These are phyloP conservation scores for Xylaria acuta DNA, from an alignment of 495 filamentous ascomycete species.

Conservation along the genomic window DNA sequence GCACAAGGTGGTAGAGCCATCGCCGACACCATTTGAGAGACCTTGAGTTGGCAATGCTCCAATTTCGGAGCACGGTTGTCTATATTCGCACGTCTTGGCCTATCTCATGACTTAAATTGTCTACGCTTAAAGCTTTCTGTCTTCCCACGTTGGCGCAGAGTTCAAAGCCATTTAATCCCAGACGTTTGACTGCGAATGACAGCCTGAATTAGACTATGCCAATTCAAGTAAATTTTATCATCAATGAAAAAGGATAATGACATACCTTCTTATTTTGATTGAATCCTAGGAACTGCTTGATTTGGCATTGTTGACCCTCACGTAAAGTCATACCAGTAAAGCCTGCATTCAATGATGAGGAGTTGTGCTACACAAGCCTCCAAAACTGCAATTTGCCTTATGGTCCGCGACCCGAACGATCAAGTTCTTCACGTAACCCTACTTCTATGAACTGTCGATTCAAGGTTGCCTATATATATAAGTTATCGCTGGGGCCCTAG, in stretches of 20 bases:
- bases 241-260: not conserved
- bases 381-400: not conserved
- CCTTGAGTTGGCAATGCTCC: not conserved
- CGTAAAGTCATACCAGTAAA: not conserved
- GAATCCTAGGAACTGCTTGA: not conserved
- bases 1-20: constrained; percentile 1
- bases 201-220: not conserved
- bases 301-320: not conserved
- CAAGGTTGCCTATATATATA: not conserved
- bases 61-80: not conserved
- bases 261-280: not conserved
- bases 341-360: not conserved
- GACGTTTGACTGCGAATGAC: not conserved
- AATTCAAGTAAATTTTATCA: not conserved
- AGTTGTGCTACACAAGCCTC: not conserved
- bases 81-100: not conserved
- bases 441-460: not conserved
- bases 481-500: not conserved
- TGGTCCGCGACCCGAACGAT: not conserved
- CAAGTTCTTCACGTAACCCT: not conserved
- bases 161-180: not conserved
- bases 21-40: constrained; percentile 22
- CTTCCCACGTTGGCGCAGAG: not conserved
- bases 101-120: not conserved
- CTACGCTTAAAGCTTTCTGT: not conserved